Conservation (phyloP, 2,329 filamentous ascomycete species). For the Didymella pomorum region DNA sequence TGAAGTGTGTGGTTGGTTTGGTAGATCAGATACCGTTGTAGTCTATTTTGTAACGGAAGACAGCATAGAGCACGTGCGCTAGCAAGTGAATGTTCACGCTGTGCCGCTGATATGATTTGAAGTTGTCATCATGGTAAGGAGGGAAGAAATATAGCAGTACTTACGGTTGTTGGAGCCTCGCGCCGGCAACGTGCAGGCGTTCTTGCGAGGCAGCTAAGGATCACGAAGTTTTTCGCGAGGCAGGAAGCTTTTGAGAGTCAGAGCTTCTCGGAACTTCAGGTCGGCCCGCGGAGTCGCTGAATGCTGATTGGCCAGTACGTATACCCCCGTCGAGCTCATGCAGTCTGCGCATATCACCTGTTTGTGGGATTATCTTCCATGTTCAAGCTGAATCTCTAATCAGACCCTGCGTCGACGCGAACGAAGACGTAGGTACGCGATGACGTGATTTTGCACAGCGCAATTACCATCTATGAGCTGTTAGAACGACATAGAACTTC, state of each 20-base stretch:
- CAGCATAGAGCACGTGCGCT: constrained; percentile 25
- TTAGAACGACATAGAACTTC: constrained; percentile 12
- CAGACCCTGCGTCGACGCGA: no score
- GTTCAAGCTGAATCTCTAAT: no score
- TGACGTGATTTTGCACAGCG: constrained; percentile 15
- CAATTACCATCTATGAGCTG: not conserved
- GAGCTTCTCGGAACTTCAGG: constrained; percentile 5
- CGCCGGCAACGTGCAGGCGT: constrained; percentile 14
- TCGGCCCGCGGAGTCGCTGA: constrained; percentile 17
- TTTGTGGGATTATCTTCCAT: no score
- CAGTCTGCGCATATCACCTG: not conserved
- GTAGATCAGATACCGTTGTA: constrained; percentile 27
- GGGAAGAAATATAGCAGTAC: constrained; percentile 4
- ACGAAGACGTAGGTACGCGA: not conserved
- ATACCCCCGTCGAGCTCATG: no score
- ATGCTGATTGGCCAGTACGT: constrained; percentile 8
- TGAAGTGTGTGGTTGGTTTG: not conserved
- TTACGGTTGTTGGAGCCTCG: constrained; percentile 16
- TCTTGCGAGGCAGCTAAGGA: constrained; percentile 11
- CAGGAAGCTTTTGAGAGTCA: constrained; percentile 13
- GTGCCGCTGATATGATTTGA: constrained; percentile 24
- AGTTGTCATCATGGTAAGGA: constrained; percentile 23
- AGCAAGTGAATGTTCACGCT: constrained; percentile 27
- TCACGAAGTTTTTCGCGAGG: constrained; percentile 17
- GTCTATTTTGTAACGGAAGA: constrained; percentile 27